Conservation (phyloP, 2,329 filamentous ascomycete genomes). For the Ceratocystis destructans region DNA sequence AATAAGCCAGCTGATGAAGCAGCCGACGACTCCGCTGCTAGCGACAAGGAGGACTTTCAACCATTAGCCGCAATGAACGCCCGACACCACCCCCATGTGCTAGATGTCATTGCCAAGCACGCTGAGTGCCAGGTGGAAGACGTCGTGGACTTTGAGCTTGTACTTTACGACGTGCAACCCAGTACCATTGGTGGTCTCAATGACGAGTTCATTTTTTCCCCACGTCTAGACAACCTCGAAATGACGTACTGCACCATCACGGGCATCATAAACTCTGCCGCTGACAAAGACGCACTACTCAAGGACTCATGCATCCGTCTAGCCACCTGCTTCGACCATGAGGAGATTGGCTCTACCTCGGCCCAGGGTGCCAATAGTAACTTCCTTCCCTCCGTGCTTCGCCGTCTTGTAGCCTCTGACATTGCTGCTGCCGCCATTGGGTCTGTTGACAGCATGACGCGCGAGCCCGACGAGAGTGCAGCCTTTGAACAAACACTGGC, state of each 20-base stretch:
- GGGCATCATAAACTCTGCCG: constrained; percentile 69
- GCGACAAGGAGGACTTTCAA: constrained; percentile 44
- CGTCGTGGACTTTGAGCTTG: constrained; percentile 84
- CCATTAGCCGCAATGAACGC: constrained; percentile 66
- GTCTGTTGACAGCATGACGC: constrained; percentile 41
- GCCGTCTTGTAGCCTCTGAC: constrained; percentile 64
- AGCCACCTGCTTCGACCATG: constrained; percentile 93
- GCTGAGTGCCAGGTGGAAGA: constrained; percentile 56
- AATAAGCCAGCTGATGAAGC: constrained; percentile 44
- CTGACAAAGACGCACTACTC: constrained; percentile 49
- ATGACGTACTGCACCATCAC: constrained; percentile 90
- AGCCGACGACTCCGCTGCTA: constrained; percentile 28
- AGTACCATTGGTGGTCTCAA: constrained; percentile 77
- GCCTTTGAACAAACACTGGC: constrained; percentile 88
- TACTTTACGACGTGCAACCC: constrained; percentile 94
- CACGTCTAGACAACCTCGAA: constrained; percentile 88
- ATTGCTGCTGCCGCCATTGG: constrained; percentile 39
- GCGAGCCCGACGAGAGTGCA: constrained; percentile 53
- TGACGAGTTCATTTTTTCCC: constrained; percentile 90
- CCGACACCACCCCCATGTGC: constrained; percentile 76
- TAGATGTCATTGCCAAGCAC: constrained; percentile 72
- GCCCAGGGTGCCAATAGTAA: constrained; percentile 92
- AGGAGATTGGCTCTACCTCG: constrained; percentile 86
- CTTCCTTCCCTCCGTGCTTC: constrained; percentile 72
- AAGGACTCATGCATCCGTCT: constrained; percentile 72